Conservation (phyloP, 1,284 basidiomycete species). For the Ceratobasidium sp. region DNA sequence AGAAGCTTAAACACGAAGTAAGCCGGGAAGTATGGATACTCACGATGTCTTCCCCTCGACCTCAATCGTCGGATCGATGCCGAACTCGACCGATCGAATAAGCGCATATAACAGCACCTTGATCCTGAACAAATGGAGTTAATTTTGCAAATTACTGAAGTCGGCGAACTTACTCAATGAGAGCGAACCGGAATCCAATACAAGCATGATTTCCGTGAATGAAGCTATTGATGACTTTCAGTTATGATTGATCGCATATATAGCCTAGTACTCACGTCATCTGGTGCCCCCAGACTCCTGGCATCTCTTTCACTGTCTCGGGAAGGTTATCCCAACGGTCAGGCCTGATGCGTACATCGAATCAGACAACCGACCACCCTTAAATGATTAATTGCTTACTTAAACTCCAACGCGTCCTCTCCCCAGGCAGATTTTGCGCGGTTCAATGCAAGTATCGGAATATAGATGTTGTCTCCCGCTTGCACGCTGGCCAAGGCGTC, state of each 20-base stretch:
- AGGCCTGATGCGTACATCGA: conserved; percentile 27
- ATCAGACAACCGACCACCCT: not conserved
- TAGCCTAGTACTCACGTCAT: conserved; percentile 30
- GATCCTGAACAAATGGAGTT: conserved; percentile 9
- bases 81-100: conserved; percentile 27
- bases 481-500: conserved; percentile 53
- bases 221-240: conserved; percentile 4
- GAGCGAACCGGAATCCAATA: conserved; percentile 22
- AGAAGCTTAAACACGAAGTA: not conserved
- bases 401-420: conserved; percentile 47
- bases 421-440: conserved; percentile 44
- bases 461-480: conserved; percentile 27
- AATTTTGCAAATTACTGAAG: not conserved
- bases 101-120: conserved; percentile 36
- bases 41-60: conserved; percentile 20
- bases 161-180: conserved; percentile 22
- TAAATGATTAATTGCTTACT: conserved; percentile 12
- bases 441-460: conserved; percentile 43
- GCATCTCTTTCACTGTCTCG: conserved; percentile 39
- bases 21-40: not conserved
- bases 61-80: conserved; percentile 20
- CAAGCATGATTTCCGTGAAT: not conserved
- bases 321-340: conserved; percentile 48
- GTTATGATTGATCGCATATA: not conserved
- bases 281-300: conserved; percentile 33